These are phyloP conservation scores for Penicillium bovifimosum DNA, from an alignment of 495 filamentous ascomycete genomes.

Conservation along the genomic window DNA sequence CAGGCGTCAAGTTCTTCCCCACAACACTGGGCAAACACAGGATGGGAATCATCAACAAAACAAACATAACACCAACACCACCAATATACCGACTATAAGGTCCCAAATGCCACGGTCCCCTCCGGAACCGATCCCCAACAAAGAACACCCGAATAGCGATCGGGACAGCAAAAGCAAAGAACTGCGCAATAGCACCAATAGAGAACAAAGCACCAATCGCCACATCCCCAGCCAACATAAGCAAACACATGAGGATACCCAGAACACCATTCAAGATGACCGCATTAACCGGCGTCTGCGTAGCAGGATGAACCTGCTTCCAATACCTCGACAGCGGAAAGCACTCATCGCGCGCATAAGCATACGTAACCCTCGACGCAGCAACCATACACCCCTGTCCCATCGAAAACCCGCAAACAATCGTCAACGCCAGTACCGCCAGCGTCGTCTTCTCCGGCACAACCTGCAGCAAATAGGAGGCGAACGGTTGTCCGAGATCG, in stretches of 20 bases:
- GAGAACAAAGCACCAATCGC: constrained; percentile 72
- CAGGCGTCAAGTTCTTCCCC: constrained; percentile 50
- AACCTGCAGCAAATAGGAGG: constrained; percentile 66
- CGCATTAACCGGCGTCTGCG: constrained; percentile 71
- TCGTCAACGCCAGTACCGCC: constrained; percentile 62
- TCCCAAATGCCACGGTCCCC: constrained; percentile 72
- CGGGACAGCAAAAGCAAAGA: constrained; percentile 68
- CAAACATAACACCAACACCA: constrained; percentile 54
- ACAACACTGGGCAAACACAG: constrained; percentile 61
- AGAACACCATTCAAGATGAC: constrained; percentile 67
- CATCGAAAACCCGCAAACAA: constrained; percentile 74
- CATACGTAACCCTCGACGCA: constrained; percentile 71
- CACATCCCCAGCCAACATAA: constrained; percentile 61
- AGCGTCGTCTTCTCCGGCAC: constrained; percentile 61
- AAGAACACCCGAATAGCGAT: constrained; percentile 72
- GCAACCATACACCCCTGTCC: constrained; percentile 82
- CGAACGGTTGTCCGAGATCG: constrained; percentile 70
- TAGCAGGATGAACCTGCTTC: constrained; percentile 61
- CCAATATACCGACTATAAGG: constrained; percentile 58
- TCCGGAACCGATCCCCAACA: constrained; percentile 62
- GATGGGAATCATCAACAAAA: constrained; percentile 68
- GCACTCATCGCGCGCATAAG: constrained; percentile 74
- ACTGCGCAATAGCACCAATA: constrained; percentile 70
- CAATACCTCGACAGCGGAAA: constrained; percentile 62
- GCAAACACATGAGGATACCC: constrained; percentile 57